phyloP scores from a whole-genome alignment of 345 rosid genomes.

The Camelina laxa region DNA sequence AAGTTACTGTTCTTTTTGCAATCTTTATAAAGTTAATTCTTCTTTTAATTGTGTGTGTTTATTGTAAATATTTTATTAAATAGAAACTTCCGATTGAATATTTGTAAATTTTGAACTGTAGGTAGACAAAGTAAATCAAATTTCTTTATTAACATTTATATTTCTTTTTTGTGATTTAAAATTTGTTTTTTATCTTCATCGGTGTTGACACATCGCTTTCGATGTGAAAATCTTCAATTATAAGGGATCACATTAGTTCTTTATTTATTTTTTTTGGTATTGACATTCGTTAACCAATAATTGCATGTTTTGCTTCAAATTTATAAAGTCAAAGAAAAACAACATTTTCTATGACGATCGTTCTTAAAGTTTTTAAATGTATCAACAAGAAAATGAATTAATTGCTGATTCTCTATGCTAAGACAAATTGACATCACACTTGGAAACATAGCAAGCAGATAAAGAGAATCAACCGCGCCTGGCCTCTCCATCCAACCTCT shows the following conservation, averaged over 20 bases:
- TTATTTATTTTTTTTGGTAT: not conserved
- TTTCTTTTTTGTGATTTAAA: too few relatives aligned
- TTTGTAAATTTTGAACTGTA: not conserved
- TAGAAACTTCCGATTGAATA: not conserved
- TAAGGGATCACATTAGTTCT: constrained; percentile 7
- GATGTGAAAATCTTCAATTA: constrained; percentile 20
- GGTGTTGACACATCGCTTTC: constrained; percentile 32
- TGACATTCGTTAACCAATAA: not conserved
- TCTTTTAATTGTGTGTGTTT: not conserved
- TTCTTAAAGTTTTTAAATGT: not conserved
- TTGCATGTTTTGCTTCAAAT: constrained; percentile 4
- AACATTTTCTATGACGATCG: not conserved
- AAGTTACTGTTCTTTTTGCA: too few relatives aligned
- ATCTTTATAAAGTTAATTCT: too few relatives aligned
- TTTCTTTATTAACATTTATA: not conserved
- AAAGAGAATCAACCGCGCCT: not conserved
- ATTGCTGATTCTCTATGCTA: not conserved
- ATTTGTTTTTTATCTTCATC: not conserved
- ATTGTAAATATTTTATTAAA: not conserved
- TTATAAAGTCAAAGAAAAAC: not conserved
- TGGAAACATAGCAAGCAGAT: not conserved
- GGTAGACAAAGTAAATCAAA: not conserved
- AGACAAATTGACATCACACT: not conserved
- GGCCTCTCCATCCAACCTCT: not conserved
- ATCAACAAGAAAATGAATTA: not conserved